phyloP scores from a whole-genome alignment of 805 yeast genomes.

The Saccharomycopsis sp. region DNA sequence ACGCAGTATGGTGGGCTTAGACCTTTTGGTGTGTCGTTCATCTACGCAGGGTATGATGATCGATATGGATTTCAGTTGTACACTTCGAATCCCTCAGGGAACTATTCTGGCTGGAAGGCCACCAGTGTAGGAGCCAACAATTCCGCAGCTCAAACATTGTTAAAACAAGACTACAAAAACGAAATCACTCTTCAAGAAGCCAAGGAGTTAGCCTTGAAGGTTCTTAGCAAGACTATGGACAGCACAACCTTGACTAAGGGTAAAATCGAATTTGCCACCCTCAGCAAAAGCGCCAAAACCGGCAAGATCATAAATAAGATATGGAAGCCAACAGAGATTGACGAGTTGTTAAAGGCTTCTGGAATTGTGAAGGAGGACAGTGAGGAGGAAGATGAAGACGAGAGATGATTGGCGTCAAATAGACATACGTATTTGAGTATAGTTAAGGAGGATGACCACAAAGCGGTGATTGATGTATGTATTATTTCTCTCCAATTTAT shows the following conservation, averaged over 20 bases:
- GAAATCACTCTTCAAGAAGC: slow-evolving; percentile 71
- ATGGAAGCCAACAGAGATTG: slow-evolving; percentile 77
- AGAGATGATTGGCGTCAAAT: background rate
- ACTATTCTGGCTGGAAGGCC: slow-evolving; percentile 98
- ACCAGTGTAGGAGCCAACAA: slow-evolving; percentile 95
- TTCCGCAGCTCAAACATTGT: slow-evolving; percentile 89
- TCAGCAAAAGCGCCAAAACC: slow-evolving; percentile 37
- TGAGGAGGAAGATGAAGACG: slow-evolving; percentile 31
- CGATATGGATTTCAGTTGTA: slow-evolving; percentile 84
- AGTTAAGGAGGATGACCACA: too few relatives aligned
- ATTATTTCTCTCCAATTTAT: too few relatives aligned
- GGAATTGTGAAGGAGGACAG: slow-evolving; percentile 61
- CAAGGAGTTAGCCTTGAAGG: slow-evolving; percentile 80
- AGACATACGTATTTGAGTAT: too few relatives aligned
- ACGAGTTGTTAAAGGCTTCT: slow-evolving; percentile 58
- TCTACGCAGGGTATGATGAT: slow-evolving; percentile 94
- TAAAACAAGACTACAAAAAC: slow-evolving; percentile 92
- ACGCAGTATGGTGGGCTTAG: slow-evolving; percentile 98
- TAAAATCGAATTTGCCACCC: slow-evolving; percentile 88
- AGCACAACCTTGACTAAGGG: slow-evolving; percentile 77
- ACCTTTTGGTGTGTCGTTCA: slow-evolving; percentile 95
- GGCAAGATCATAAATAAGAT: slow-evolving; percentile 60
- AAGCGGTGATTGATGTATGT: too few relatives aligned
- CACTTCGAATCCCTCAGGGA: slow-evolving; percentile 96
- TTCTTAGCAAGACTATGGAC: slow-evolving; percentile 91